Base-by-base conservation (phyloP, 352 stramenopile genomes). In the Pythium brachiatum region DNA sequence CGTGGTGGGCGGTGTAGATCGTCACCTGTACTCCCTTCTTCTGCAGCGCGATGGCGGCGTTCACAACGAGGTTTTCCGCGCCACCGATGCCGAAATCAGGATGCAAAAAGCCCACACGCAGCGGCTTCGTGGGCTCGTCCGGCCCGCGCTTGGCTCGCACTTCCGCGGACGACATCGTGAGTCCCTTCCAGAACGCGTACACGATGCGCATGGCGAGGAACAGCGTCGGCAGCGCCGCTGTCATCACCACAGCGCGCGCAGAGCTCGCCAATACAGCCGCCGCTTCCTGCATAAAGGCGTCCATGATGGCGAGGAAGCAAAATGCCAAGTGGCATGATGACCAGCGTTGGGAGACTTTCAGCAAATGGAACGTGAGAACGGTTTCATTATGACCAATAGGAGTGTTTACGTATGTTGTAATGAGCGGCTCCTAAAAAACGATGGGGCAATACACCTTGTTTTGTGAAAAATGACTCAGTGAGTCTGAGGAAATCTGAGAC, bases 31-130 rank as follows among this genome's bases (percentile, higher is more conserved):
- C 81, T 29, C 83, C 83, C 12, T 88, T 84, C 18, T 89, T 76
- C 66, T 97, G 84, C 44, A 97, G 76, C 32, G 84, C 91, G 20
- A 97, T 69, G 15, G 91, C 93, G 6, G 88, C 86, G 69, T 97
- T 97, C 38, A 98, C 90, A 18, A 98, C 82, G 43, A 98, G 85
- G 70, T 95, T 92, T 67, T 99, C 97, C 7, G 96, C 97, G 41
- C 97, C 97, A 56, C 97, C 97, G 57, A 99, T 99, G 43, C 97
- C 97, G 27, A 99, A 96, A 75, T 99, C 97, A 12, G 98, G 93
- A 75, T 99, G 97, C 52, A 99, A 62, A 67, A 99, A 99, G n/a
- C 94, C 87, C 36, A 99, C 80, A 20, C 75, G 83, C 44, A 89
- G 70, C 0, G 44, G 55, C 46, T 39, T 53, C 21, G 41, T 43